Evolutionary conservation across 768 basidiomycete species (phyloP).

Genomic region (Suillus ampliporus): DNA sequence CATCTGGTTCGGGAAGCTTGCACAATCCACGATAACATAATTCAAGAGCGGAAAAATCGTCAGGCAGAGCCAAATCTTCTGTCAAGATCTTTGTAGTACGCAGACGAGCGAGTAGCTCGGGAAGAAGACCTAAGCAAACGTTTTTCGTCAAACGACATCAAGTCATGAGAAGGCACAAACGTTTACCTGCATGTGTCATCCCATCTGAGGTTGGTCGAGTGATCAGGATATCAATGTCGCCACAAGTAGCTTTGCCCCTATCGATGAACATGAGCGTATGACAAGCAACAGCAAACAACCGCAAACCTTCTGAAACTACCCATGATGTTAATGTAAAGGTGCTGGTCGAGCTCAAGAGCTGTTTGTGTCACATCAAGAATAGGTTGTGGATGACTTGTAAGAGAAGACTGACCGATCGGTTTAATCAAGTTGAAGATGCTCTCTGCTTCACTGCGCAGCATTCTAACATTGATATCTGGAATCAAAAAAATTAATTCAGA

Average conservation of each 20-base stretch:
- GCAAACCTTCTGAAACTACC: slow-evolving; percentile 82
- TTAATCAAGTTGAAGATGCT: slow-evolving; percentile 76
- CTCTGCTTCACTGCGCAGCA: slow-evolving; percentile 82
- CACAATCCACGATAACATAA: slow-evolving; percentile 85
- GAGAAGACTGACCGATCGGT: slow-evolving; percentile 59
- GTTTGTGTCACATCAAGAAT: slow-evolving; percentile 2
- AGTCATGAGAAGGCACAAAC: background rate
- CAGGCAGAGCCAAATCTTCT: slow-evolving; percentile 78
- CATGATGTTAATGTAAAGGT: slow-evolving; percentile 85
- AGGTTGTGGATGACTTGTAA: background rate
- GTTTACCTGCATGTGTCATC: slow-evolving; percentile 69
- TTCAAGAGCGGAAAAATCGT: slow-evolving; percentile 71
- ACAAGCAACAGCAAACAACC: slow-evolving; percentile 1
- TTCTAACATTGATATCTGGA: slow-evolving; percentile 81
- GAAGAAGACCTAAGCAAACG: slow-evolving; percentile 57
- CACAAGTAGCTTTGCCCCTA: slow-evolving; percentile 82
- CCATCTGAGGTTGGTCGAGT: slow-evolving; percentile 78
- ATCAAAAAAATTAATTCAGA: slow-evolving; percentile 3
- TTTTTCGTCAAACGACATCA: slow-evolving; percentile 9
- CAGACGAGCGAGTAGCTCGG: slow-evolving; percentile 59
- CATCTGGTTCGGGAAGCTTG: slow-evolving; percentile 51
- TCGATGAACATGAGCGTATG: background rate
- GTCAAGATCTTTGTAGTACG: slow-evolving; percentile 68
- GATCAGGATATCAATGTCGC: slow-evolving; percentile 91
- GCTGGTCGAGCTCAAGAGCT: slow-evolving; percentile 76